Base-by-base conservation (phyloP, 208 protist species). In the Angomonas deanei region DNA sequence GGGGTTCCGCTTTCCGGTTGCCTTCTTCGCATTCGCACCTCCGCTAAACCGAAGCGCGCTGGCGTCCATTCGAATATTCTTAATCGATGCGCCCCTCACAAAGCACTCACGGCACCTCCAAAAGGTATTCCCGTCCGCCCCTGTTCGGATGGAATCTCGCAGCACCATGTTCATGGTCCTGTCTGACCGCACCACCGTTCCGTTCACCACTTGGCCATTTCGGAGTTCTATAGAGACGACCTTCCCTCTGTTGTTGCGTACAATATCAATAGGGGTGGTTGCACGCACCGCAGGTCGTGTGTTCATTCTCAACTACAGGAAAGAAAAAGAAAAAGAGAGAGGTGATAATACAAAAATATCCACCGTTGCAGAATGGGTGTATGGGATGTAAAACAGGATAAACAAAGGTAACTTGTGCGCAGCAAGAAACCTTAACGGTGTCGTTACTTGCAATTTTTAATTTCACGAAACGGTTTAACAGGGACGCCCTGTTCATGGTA, bases 81-180 rank as follows among this genome's bases (percentile, higher is more conserved):
- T 70, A 10, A 94, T 74, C 58, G 81, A 89, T 3, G 84, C 76
- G 26, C 85, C 88, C 26, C 88, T 83, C 28, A 94, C 62, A 11
- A 92, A 74, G 30, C 68, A 74, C 68, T 94, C 84, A 17, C 85
- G 70, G 21, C 83, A 66, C 49, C 73, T 66, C 76, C 78, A 92
- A 60, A 94, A 94, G 0, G 64, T 55, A 31, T 87, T 71, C 34
- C 88, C 88, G 26, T 78, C 74, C 1, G 77, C 69, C 15, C 63
- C 60, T 34, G 84, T 91, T 30, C 84, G 77, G 33, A 86, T 89
- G 64, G 66, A 77, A 50, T 92, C 78, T 66, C 88, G 88, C 4
- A 94, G 59, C 1, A 94, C 78, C 26, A 94, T 65, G 61, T 94
- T 94, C 88, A 94, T 94, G 0, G 79, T 72, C 19, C 82, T 50